Evolutionary conservation across 2,329 filamentous ascomycete genomes (phyloP).

Genomic region (Colletotrichum lentis): DNA sequence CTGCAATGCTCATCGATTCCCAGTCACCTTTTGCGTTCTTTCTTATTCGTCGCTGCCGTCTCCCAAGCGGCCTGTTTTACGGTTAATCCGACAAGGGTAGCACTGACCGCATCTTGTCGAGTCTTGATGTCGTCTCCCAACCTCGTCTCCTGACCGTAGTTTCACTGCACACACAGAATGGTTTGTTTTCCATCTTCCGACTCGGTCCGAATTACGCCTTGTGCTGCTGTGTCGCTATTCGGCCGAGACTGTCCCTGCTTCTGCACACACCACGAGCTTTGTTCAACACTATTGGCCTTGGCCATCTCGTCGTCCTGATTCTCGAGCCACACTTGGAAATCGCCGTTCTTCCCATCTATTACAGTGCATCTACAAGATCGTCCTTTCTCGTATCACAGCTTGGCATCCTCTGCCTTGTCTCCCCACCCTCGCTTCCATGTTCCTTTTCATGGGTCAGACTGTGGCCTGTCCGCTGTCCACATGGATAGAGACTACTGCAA

Average conservation of each 20-base stretch:
- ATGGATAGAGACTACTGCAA: slow-evolving; percentile 36
- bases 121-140: slow-evolving; percentile 27
- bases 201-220: background rate
- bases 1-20: slow-evolving; percentile 15
- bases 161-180: slow-evolving; percentile 18
- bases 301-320: background rate
- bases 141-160: slow-evolving; percentile 30
- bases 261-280: slow-evolving; percentile 17
- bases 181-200: slow-evolving; percentile 8
- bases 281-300: background rate
- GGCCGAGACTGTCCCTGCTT: slow-evolving; percentile 13
- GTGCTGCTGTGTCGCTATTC: slow-evolving; percentile 5
- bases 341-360: slow-evolving; percentile 16
- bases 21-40: background rate
- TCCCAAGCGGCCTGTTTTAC: slow-evolving; percentile 27
- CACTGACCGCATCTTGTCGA: slow-evolving; percentile 22
- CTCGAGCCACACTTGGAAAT: slow-evolving; percentile 12
- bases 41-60: slow-evolving; percentile 25
- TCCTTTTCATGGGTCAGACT: slow-evolving; percentile 3
- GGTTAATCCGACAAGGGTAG: slow-evolving; percentile 22
- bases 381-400: slow-evolving; percentile 38
- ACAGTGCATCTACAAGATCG: slow-evolving; percentile 27
- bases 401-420: slow-evolving; percentile 25
- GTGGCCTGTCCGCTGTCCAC: slow-evolving; percentile 20
- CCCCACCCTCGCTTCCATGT: slow-evolving; percentile 4